Conservation (phyloP, 2,329 filamentous ascomycete genomes). For the Colletotrichum brevisporum region DNA sequence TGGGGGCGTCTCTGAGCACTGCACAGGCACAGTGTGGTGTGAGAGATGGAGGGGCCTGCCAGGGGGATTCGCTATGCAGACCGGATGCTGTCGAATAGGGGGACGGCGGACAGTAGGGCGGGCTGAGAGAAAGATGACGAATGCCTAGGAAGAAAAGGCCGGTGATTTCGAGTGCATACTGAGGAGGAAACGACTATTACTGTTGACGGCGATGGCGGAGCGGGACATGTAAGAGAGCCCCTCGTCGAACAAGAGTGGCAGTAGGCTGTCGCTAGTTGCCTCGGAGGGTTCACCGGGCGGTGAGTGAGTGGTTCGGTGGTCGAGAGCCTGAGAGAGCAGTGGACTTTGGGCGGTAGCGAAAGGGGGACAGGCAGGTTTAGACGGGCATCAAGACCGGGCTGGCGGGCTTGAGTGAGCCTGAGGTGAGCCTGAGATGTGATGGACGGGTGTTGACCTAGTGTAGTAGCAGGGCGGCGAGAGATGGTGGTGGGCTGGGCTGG, state of each 20-base stretch:
- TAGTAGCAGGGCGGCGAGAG: slow-evolving; percentile 7
- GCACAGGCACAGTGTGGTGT: slow-evolving; percentile 23
- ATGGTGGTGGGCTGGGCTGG: background rate
- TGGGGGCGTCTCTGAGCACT: background rate
- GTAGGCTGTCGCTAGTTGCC: slow-evolving; percentile 17
- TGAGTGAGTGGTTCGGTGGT: slow-evolving; percentile 26
- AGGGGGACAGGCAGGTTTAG: background rate
- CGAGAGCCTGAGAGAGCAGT: background rate
- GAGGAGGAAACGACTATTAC: slow-evolving; percentile 28
- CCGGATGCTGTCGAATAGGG: slow-evolving; percentile 19
- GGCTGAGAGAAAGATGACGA: slow-evolving; percentile 17
- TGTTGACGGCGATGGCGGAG: slow-evolving; percentile 30
- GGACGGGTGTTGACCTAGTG: slow-evolving; percentile 20
- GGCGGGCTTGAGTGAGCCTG: slow-evolving; percentile 6
- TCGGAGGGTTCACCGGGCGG: slow-evolving; percentile 34
- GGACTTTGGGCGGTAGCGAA: slow-evolving; percentile 1
- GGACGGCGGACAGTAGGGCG: background rate
- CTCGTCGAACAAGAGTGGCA: slow-evolving; percentile 13
- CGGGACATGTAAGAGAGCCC: slow-evolving; percentile 38
- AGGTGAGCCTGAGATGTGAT: slow-evolving; percentile 9
- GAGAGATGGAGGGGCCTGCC: slow-evolving; percentile 24
- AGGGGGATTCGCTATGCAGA: slow-evolving; percentile 9
- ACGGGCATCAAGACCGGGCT: background rate
- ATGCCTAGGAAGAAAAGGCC: slow-evolving; percentile 28
- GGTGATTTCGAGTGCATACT: slow-evolving; percentile 36